phyloP scores from a whole-genome alignment of 2,329 filamentous ascomycete species.

The Hypoxylon sp. region DNA sequence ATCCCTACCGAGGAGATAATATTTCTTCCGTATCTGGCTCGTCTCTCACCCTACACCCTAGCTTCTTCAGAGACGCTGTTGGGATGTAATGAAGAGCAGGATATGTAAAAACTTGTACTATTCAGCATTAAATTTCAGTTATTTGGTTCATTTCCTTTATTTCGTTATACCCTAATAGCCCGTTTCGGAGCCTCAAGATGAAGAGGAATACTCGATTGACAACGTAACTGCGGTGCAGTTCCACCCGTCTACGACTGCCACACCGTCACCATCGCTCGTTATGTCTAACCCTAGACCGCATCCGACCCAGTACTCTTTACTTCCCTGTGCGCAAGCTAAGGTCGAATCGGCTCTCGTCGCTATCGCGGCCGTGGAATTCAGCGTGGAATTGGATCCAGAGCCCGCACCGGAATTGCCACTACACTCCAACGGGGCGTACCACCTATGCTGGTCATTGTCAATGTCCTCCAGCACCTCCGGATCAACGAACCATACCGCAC shows the following conservation, averaged over 20 bases:
- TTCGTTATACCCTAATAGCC: background rate
- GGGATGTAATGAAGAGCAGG: background rate
- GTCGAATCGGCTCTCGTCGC: constrained; percentile 7
- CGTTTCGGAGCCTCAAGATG: background rate
- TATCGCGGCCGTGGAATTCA: background rate
- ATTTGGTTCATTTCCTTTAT: background rate
- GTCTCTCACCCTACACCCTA: background rate
- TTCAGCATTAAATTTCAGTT: background rate
- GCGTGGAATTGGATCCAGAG: background rate
- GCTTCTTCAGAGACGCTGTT: background rate
- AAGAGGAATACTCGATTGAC: constrained; percentile 36
- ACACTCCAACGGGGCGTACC: constrained; percentile 46
- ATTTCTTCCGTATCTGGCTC: background rate
- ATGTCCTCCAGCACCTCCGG: constrained; percentile 42
- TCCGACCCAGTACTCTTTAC: constrained; percentile 48
- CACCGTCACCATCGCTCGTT: constrained; percentile 43
- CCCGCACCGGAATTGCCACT: constrained; percentile 4
- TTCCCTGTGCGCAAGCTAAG: constrained; percentile 44
- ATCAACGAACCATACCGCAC: constrained; percentile 49
- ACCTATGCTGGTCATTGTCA: constrained; percentile 40
- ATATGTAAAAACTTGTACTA: background rate
- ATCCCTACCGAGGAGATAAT: background rate
- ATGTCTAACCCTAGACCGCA: constrained; percentile 52
- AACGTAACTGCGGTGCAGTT: constrained; percentile 47
- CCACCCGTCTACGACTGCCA: constrained; percentile 48